Percentiles rank a stretch among this genome's conserved stretches.
These are phyloP conservation scores for Endoconidiophora laricicola DNA, from an alignment of 2,329 filamentous ascomycete species.

Conservation along the genomic window DNA sequence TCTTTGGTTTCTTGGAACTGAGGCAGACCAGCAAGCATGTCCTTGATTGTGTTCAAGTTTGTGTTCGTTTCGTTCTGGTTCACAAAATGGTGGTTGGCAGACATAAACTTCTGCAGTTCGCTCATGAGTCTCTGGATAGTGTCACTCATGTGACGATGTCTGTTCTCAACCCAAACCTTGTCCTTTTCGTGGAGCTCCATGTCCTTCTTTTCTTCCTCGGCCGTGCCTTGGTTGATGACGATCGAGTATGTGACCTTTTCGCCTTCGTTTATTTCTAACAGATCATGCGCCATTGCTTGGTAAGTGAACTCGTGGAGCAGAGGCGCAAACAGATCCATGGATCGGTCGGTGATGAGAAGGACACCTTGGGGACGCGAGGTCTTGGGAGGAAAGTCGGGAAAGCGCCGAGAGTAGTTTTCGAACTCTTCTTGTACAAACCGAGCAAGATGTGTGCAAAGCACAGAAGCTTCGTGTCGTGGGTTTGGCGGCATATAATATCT, in stretches of 20 bases:
- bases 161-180: conserved; percentile 86
- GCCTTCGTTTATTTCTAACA: conserved; percentile 72
- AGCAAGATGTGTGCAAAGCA: conserved; percentile 75
- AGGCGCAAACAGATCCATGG: conserved; percentile 81
- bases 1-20: conserved; percentile 95
- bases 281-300: conserved; percentile 92
- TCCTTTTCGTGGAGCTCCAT: conserved; percentile 85
- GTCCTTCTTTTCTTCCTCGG: conserved; percentile 63
- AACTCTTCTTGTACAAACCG: conserved; percentile 83
- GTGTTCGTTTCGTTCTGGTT: conserved; percentile 52
- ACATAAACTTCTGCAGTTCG: conserved; percentile 84
- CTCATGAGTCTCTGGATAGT: conserved; percentile 84
- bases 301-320: conserved; percentile 94
- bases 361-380: conserved; percentile 63
- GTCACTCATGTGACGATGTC: conserved; percentile 95
- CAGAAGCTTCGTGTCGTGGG: conserved; percentile 69
- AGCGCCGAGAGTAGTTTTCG: conserved; percentile 72
- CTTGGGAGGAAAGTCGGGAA: conserved; percentile 70
- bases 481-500: conserved; percentile 70
- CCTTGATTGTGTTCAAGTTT: conserved; percentile 79
- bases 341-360: conserved; percentile 74
- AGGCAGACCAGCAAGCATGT: conserved; percentile 88
- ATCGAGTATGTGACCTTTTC: conserved; percentile 81
- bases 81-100: conserved; percentile 82
- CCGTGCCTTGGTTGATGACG: conserved; percentile 54